These are phyloP conservation scores for Pulveroboletus sp. DNA, from an alignment of 768 basidiomycete genomes.

Conservation along the genomic window DNA sequence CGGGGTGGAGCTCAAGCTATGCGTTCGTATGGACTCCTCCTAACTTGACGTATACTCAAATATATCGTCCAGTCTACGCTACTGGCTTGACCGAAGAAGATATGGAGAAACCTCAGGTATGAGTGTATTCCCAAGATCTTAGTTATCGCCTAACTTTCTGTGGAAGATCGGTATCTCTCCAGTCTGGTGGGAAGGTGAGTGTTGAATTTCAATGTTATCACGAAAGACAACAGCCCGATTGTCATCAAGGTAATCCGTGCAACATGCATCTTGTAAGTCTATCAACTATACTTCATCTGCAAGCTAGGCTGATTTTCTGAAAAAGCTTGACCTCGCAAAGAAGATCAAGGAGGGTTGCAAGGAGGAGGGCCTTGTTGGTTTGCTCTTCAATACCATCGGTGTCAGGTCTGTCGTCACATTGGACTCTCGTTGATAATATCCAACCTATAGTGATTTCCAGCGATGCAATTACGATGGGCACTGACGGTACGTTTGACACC, in stretches of 20 bases:
- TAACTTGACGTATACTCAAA: background rate
- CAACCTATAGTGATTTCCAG: slow-evolving; percentile 31
- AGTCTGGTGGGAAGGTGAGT: slow-evolving; percentile 86
- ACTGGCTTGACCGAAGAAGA: slow-evolving; percentile 75
- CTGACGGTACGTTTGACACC: slow-evolving; percentile 56
- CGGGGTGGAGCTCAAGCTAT: slow-evolving; percentile 84
- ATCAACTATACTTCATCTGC: background rate
- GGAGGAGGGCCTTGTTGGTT: slow-evolving; percentile 75
- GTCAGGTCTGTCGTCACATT: slow-evolving; percentile 53
- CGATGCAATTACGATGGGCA: slow-evolving; percentile 89
- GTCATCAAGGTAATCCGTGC: slow-evolving; percentile 71
- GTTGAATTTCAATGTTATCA: background rate
- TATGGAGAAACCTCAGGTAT: slow-evolving; percentile 81
- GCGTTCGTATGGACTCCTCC: slow-evolving; percentile 49
- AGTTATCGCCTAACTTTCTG: slow-evolving; percentile 7
- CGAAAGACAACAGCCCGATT: background rate
- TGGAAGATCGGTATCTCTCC: slow-evolving; percentile 81
- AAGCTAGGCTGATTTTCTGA: slow-evolving; percentile 1
- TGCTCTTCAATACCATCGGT: slow-evolving; percentile 85
- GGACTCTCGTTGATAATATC: background rate
- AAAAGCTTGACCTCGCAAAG: slow-evolving; percentile 73
- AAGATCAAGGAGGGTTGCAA: slow-evolving; percentile 82
- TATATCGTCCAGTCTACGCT: slow-evolving; percentile 54
- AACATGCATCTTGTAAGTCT: slow-evolving; percentile 71
- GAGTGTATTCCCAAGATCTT: slow-evolving; percentile 1